Conservation (phyloP, 345 rosid species). For the Chamaenerion angustifolium region DNA sequence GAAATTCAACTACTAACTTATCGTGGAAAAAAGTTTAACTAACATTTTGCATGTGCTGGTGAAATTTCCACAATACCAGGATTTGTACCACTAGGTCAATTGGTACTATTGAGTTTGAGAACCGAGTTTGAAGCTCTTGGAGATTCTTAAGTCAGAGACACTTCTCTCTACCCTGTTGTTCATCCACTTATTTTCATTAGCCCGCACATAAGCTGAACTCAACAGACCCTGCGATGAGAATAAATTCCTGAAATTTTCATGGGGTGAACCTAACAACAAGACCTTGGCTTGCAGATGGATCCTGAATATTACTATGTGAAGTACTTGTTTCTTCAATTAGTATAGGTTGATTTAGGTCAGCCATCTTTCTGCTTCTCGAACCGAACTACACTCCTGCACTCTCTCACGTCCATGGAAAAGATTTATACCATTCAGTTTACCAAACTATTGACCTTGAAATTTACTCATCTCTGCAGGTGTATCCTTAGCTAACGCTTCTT, state of each 20-base stretch:
- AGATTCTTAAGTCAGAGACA: conserved; percentile 24
- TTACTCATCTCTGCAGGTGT: conserved; percentile 24
- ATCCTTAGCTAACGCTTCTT: conserved; percentile 18
- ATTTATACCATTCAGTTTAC: conserved; percentile 22
- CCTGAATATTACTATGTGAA: conserved; percentile 26
- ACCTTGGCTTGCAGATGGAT: conserved; percentile 19
- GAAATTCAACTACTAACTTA: no score
- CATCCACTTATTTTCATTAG: conserved; percentile 24
- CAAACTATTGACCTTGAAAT: conserved; percentile 28
- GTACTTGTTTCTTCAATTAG: conserved; percentile 32
- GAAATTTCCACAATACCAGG: no score
- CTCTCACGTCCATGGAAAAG: conserved; percentile 5
- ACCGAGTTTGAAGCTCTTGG: conserved; percentile 32
- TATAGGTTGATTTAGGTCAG: conserved; percentile 79
- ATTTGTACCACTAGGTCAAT: no score
- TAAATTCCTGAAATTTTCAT: conserved; percentile 21
- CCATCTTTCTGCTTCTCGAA: conserved; percentile 27
- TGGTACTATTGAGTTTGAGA: no score
- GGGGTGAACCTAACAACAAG: conserved; percentile 27
- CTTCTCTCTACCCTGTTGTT: conserved; percentile 22
- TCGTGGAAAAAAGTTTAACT: no score
- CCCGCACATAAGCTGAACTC: conserved; percentile 18
- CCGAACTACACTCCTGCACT: conserved; percentile 19
- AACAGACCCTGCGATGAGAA: conserved; percentile 22
- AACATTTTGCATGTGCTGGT: no score